A percentile compares a stretch with the other conserved stretches of the same genome.
Conservation (phyloP, 345 rosid species). For the Kandelia obovata region DNA sequence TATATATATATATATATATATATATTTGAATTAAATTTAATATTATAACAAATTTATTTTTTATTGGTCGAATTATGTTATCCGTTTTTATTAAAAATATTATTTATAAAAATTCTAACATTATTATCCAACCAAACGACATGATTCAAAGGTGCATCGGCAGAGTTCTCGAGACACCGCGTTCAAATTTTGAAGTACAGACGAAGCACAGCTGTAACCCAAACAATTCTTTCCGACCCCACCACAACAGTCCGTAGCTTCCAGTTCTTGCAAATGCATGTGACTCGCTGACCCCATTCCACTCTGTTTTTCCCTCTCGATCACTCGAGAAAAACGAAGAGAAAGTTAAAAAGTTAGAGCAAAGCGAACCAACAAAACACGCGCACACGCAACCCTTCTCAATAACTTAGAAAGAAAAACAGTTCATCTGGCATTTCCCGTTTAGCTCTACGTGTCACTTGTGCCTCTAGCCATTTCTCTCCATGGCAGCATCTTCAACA, state of each 20-base stretch:
- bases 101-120: too few relatives aligned
- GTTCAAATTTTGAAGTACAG: slow-evolving; percentile 33
- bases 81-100: too few relatives aligned
- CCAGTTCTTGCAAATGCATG: slow-evolving; percentile 21
- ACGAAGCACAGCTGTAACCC: slow-evolving; percentile 53
- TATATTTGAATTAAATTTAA: too few relatives aligned
- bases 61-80: too few relatives aligned
- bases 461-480: slow-evolving; percentile 2
- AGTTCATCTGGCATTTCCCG: too few relatives aligned
- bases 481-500: background rate
- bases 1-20: too few relatives aligned
- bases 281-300: slow-evolving; percentile 18
- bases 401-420: too few relatives aligned
- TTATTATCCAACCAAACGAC: too few relatives aligned
- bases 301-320: background rate
- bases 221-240: slow-evolving; percentile 20
- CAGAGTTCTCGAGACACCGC: slow-evolving; percentile 27
- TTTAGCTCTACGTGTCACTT: background rate
- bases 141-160: background rate
- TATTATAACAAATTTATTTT: too few relatives aligned
- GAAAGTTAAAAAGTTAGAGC: background rate
- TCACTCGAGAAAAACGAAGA: background rate
- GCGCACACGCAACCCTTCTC: background rate
- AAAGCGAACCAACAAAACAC: background rate
- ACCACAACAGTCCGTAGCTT: background rate